phyloP scores from a whole-genome alignment of 2,329 filamentous ascomycete species.

The Trichoderma guizhouense region DNA sequence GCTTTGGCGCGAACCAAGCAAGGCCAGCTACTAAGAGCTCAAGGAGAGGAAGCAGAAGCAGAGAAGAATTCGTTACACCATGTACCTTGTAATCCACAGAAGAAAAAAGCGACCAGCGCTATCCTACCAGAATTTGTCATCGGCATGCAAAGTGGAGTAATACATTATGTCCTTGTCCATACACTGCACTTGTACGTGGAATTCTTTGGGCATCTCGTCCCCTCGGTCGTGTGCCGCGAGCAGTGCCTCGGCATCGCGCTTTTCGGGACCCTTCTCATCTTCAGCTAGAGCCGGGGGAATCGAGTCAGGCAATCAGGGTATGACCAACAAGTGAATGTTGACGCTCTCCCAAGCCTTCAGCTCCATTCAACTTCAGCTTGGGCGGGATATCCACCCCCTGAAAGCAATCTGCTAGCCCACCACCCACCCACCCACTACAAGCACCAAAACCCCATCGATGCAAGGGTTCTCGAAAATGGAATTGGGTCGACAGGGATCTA shows the following conservation, averaged over 20 bases:
- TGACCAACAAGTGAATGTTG: not conserved
- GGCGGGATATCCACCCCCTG: not conserved
- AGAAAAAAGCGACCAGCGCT: not conserved
- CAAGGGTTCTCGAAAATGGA: conserved; percentile 7
- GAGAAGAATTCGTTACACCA: not conserved
- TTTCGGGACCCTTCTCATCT: not conserved
- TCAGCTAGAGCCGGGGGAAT: not conserved
- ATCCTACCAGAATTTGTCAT: not conserved
- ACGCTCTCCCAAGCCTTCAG: not conserved
- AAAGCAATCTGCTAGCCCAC: not conserved
- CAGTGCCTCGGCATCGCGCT: not conserved
- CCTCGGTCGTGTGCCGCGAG: not conserved
- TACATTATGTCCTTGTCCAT: not conserved
- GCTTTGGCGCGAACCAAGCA: not conserved
- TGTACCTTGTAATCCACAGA: not conserved
- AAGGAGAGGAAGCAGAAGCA: not conserved
- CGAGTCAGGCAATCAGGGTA: conserved; percentile 11
- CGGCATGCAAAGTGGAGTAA: not conserved
- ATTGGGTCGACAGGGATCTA: not conserved
- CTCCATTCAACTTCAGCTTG: conserved; percentile 4
- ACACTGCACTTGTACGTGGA: not conserved
- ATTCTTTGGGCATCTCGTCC: not conserved
- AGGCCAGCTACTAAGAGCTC: not conserved
- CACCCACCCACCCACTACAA: not conserved
- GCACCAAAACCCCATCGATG: not conserved